Conservation (phyloP, 129 eudicot genomes). For the Artemisia tridentata region DNA sequence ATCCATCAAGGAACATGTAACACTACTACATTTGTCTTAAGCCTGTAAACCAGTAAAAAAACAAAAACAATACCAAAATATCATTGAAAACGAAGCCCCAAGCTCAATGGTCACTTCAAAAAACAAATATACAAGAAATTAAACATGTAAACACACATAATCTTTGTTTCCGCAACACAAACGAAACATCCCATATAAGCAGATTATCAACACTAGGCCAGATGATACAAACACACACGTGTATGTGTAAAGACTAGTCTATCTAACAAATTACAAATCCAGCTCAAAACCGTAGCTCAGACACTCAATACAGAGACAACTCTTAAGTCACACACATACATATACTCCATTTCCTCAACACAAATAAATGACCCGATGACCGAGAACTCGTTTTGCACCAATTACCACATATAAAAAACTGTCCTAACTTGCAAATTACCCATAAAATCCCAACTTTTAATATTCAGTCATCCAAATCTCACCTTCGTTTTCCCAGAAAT, state of each 20-base stretch:
- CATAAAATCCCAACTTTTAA: no score
- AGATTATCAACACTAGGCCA: background rate
- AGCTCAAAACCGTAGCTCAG: background rate
- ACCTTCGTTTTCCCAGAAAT: no score
- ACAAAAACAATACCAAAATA: background rate
- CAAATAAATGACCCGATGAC: background rate
- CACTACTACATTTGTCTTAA: background rate
- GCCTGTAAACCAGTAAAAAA: slow-evolving; percentile 6
- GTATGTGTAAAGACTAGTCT: background rate
- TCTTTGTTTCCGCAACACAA: slow-evolving; percentile 7
- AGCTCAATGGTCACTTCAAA: background rate
- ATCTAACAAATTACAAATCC: background rate
- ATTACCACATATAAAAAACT: no score
- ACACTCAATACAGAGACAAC: background rate
- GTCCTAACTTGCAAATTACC: no score
- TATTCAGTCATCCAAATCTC: no score
- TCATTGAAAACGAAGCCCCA: slow-evolving; percentile 12
- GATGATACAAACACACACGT: background rate
- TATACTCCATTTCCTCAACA: slow-evolving; percentile 18
- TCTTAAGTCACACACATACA: background rate
- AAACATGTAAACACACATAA: slow-evolving; percentile 8
- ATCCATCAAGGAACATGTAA: background rate
- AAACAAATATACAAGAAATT: background rate
- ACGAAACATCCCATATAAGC: background rate
- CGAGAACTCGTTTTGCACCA: background rate